These are phyloP conservation scores for Leccinellum albellum DNA, from an alignment of 768 basidiomycete species.

Conservation along the genomic window DNA sequence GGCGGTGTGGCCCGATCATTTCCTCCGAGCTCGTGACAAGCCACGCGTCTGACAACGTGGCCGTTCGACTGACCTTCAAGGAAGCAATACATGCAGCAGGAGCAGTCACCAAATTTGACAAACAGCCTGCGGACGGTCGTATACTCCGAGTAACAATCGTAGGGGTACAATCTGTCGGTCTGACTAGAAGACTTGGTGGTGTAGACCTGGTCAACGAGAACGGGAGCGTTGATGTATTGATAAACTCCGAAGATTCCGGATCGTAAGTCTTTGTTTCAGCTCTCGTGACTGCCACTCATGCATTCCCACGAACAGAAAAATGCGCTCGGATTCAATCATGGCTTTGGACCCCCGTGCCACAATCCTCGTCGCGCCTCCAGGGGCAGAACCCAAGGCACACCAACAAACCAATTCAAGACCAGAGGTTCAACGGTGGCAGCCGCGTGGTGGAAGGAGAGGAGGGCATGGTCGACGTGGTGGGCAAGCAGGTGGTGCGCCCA, in stretches of 20 bases:
- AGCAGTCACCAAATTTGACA: conserved; percentile 73
- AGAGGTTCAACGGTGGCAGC: conserved; percentile 25
- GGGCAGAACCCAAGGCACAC: conserved; percentile 54
- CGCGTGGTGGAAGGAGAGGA: conserved; percentile 24
- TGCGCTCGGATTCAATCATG: conserved; percentile 79
- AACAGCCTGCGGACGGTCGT: conserved; percentile 79
- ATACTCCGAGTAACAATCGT: conserved; percentile 63
- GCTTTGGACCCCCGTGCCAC: conserved; percentile 57
- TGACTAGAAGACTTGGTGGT: conserved; percentile 58
- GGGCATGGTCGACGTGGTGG: conserved; percentile 24
- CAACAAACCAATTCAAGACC: conserved; percentile 27
- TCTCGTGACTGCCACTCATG: neutral
- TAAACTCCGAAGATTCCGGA: conserved; percentile 45
- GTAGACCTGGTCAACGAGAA: conserved; percentile 41
- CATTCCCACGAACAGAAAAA: conserved; percentile 51
- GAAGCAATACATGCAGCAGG: conserved; percentile 54
- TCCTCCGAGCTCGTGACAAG: conserved; percentile 29
- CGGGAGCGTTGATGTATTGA: conserved; percentile 49
- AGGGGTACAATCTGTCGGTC: conserved; percentile 50
- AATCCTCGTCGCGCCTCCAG: conserved; percentile 66
- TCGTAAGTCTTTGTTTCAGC: conserved; percentile 42
- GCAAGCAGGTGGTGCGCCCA: conserved; percentile 9
- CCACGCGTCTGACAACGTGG: conserved; percentile 36
- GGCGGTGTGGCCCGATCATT: conserved; percentile 67
- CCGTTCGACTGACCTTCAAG: conserved; percentile 74